Percentiles rank a stretch among this genome's conserved stretches.
phyloP scores from a whole-genome alignment of 768 basidiomycete species.

The Mycena sanguinolenta region DNA sequence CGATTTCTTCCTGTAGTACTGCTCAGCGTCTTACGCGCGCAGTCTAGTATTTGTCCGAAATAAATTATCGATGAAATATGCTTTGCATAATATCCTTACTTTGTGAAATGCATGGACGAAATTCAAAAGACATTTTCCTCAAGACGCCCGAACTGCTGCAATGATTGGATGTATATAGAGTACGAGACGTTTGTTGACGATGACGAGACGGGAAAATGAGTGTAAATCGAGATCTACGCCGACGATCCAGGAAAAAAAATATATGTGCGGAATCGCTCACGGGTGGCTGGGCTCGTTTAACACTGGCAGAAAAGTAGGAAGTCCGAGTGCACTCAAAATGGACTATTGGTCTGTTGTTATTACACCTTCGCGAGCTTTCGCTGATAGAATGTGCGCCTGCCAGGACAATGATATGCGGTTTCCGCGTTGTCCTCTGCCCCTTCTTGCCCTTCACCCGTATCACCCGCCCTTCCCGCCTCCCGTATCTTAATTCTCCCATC shows the following conservation, averaged over 20 bases:
- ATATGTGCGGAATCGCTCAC: conserved; percentile 39
- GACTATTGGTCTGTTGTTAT: conserved; percentile 34
- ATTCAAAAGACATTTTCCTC: no score
- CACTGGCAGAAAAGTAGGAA: conserved; percentile 36
- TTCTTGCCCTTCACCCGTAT: no score
- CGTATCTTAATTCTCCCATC: no score
- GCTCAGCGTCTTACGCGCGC: no score
- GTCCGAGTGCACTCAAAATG: conserved; percentile 23
- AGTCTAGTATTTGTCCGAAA: no score
- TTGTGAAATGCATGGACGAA: no score
- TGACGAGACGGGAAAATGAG: conserved; percentile 38
- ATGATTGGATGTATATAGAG: conserved; percentile 70
- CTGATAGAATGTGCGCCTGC: conserved; percentile 64
- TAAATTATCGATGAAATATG: no score
- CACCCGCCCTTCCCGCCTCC: no score
- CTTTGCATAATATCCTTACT: no score
- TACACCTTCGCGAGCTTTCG: conserved; percentile 39
- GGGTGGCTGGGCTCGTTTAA: conserved; percentile 38
- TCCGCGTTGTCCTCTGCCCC: no score
- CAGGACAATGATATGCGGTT: conserved; percentile 71
- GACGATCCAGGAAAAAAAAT: conserved; percentile 37
- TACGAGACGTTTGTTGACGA: conserved; percentile 59
- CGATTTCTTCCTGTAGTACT: no score
- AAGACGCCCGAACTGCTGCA: no score
- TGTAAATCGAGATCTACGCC: conserved; percentile 35